Conservation (phyloP, 805 yeast genomes). For the Lachancea lanzarotensis region DNA sequence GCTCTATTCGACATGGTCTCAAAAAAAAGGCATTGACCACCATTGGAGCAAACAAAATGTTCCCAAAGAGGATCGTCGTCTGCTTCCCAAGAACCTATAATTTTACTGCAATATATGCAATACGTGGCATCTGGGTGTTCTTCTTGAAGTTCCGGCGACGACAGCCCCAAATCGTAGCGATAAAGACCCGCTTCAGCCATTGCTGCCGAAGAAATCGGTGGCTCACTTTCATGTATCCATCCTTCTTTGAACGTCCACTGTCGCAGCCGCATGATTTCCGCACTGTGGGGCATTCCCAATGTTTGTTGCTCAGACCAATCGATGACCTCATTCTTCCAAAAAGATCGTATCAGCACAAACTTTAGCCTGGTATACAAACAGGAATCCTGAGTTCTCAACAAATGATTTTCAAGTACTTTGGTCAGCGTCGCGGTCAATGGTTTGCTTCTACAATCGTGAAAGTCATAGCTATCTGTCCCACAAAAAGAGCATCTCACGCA, state of each 20-base stretch:
- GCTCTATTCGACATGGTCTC: conserved; percentile 5
- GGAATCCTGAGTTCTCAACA: conserved; percentile 11
- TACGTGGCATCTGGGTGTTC: conserved; percentile 43
- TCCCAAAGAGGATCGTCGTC: conserved; percentile 46
- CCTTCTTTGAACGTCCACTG: conserved; percentile 15
- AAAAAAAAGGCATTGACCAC: conserved; percentile 23
- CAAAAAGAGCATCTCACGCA: conserved; percentile 25
- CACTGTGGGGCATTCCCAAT: conserved; percentile 18
- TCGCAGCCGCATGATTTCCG: conserved; percentile 12
- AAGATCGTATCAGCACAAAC: conserved; percentile 1
- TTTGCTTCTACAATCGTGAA: conserved; percentile 24
- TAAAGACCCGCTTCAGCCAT: conserved; percentile 53
- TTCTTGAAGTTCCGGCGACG: conserved; percentile 14
- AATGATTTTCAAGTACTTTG: conserved; percentile 22
- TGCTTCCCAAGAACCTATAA: conserved; percentile 52
- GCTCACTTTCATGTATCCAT: conserved; percentile 23
- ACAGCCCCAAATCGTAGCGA: conserved; percentile 46
- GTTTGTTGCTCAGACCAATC: conserved; percentile 21
- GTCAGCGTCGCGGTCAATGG: conserved; percentile 20
- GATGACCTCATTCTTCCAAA: conserved; percentile 6
- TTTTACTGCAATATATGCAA: conserved; percentile 51
- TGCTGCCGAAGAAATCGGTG: conserved; percentile 18
- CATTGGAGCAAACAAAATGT: conserved; percentile 32
- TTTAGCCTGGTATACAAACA: neutral
- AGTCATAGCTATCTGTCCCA: conserved; percentile 13